Evolutionary conservation across 1,139 yeast genomes (phyloP), one percentile per base, ranked within the genome.

Genomic region (Zygotorulaspora mrakii): DNA sequence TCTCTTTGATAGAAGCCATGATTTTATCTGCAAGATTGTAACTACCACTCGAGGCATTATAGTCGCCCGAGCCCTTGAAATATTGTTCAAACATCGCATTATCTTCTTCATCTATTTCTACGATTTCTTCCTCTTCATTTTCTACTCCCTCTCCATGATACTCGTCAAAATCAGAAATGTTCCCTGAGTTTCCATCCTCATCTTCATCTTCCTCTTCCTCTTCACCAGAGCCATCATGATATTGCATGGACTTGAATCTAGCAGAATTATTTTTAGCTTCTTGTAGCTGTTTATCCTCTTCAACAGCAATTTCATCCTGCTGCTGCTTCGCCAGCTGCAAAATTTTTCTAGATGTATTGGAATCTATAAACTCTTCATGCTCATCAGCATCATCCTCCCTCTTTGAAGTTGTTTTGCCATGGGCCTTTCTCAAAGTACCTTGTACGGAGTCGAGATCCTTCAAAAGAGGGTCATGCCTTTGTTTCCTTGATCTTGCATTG

Each of bases 1-100:
- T 81, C 62, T 84, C 91, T 55, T 81, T 80, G 42, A 91, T 79
- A 52, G 88, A 84, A 27, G 87, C 95, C 82, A 88, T 74, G 53
- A 91, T 87, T 61, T 87, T 87, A 61, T 89, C 97, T 14, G 95
- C 96, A 51, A 91, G 68, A 50, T 85, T 86, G 54, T 80, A 70
- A 34, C 79, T 65, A 22, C 75, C 75, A 39, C 55, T 62, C 41
- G 54, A 64, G 22, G 60, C 60, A 47, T 61, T 68, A 43, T 51
- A 66, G 18, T 67, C 72, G 3, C 60, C 54, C 1, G 69, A 49
- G 29, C 57, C 63, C 49, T 73, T 76, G 54, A 82, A 76, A 50
- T 80, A 82, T 43, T 77, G 74, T 46, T 82, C 84, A 57, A 81
- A 82, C 62, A 82, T 59, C 31, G 75, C 84, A 13, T 85, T 80